Conservation (phyloP, 192 early-diverging fungal species). For the Coemansia sp. region DNA sequence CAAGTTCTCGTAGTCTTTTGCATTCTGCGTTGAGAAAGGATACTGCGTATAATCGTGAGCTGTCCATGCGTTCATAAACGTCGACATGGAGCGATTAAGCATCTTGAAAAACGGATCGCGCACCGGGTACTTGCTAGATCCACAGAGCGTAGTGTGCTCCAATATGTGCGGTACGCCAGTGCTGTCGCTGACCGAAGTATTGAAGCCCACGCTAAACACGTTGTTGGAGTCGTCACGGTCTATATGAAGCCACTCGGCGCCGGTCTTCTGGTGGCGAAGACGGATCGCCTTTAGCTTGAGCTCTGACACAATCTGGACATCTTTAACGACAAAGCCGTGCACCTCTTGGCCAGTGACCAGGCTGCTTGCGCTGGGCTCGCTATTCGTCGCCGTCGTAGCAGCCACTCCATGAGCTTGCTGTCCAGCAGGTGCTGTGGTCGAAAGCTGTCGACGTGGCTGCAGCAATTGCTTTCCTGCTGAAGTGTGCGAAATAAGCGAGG, state of each 20-base stretch:
- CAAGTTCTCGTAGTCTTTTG: conserved; percentile 86
- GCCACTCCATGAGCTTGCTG: conserved; percentile 8
- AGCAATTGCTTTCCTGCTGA: not conserved
- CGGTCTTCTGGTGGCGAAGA: conserved; percentile 74
- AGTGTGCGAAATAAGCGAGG: not conserved
- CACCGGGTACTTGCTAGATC: conserved; percentile 85
- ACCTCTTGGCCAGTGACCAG: conserved; percentile 27
- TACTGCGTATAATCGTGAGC: conserved; percentile 88
- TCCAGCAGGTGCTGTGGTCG: not conserved
- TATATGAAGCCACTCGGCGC: conserved; percentile 90
- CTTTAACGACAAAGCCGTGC: conserved; percentile 50
- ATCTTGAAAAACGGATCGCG: conserved; percentile 99
- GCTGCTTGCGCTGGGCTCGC: conserved; percentile 12
- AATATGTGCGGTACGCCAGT: conserved; percentile 94
- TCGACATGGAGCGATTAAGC: conserved; percentile 92
- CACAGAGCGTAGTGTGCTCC: conserved; percentile 95
- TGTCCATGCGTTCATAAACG: conserved; percentile 97
- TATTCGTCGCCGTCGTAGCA: not conserved
- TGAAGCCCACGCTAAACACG: conserved; percentile 93
- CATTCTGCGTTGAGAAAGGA: conserved; percentile 92
- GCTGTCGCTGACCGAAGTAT: conserved; percentile 78
- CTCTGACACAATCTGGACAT: conserved; percentile 68
- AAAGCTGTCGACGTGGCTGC: not conserved
- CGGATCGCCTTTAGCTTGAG: conserved; percentile 77
- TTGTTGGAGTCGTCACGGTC: conserved; percentile 87